phyloP scores from a whole-genome alignment of 352 stramenopile species.

The Phytophthora idaei region DNA sequence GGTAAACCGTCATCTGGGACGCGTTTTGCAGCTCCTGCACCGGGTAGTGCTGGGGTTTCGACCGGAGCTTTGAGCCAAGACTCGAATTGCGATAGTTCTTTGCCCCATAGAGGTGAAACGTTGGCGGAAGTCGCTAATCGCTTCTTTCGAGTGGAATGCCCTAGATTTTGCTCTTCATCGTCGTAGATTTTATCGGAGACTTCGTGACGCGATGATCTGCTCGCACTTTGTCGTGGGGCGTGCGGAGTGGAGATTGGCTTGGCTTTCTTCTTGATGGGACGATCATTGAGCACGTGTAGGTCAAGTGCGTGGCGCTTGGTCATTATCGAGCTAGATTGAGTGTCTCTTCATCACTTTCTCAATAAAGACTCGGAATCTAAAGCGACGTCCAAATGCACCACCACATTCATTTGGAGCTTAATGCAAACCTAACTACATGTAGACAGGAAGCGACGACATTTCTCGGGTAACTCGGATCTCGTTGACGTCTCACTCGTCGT shows the following conservation, averaged over 20 bases:
- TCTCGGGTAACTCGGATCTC: neutral
- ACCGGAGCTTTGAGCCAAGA: slow-evolving; percentile 51
- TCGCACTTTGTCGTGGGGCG: slow-evolving; percentile 12
- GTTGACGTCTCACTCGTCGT: neutral
- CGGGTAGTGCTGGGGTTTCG: slow-evolving; percentile 40
- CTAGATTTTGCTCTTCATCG: neutral
- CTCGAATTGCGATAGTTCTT: slow-evolving; percentile 41
- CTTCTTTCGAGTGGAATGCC: slow-evolving; percentile 3
- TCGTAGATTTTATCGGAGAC: neutral
- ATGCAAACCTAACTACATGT: neutral
- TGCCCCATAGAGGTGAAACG: slow-evolving; percentile 3
- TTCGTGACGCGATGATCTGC: slow-evolving; percentile 3
- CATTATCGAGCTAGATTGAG: slow-evolving; percentile 20
- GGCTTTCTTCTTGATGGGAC: slow-evolving; percentile 21
- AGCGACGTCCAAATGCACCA: neutral
- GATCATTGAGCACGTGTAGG: slow-evolving; percentile 27
- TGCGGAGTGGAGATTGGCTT: slow-evolving; percentile 15
- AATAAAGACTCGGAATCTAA: slow-evolving; percentile 2
- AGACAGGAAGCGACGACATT: neutral
- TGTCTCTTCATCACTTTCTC: slow-evolving; percentile 22
- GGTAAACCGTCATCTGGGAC: slow-evolving; percentile 44
- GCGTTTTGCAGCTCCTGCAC: slow-evolving; percentile 53
- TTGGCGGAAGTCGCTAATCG: neutral
- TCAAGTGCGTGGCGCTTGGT: slow-evolving; percentile 39
- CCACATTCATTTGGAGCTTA: neutral